phyloP scores from a whole-genome alignment of 1,284 basidiomycete genomes.

The Boletus subluridellus region DNA sequence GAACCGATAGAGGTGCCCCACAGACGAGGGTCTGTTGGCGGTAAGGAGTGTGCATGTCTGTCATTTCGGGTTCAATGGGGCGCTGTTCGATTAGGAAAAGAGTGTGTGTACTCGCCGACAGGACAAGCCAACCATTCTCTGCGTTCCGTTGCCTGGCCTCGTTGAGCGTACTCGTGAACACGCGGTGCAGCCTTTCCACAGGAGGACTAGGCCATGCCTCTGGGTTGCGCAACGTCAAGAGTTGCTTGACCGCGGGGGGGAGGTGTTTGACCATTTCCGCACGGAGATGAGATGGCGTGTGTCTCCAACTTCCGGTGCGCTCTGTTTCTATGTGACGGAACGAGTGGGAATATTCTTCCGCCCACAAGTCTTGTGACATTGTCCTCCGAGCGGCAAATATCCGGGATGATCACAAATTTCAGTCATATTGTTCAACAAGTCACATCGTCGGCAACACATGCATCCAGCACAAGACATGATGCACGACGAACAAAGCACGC shows the following conservation, averaged over 20 bases:
- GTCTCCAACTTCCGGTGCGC: background rate
- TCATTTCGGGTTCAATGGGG: constrained; percentile 29
- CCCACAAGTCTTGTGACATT: background rate
- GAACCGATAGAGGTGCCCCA: constrained; percentile 79
- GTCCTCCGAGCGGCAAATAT: background rate
- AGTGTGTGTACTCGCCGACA: constrained; percentile 54
- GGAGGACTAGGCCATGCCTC: constrained; percentile 60
- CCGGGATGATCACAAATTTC: background rate
- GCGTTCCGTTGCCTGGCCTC: constrained; percentile 64
- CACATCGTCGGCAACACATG: constrained; percentile 17
- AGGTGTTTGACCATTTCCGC: constrained; percentile 43
- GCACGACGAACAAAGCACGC: constrained; percentile 12
- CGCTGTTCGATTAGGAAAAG: constrained; percentile 7
- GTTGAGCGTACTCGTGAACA: constrained; percentile 57
- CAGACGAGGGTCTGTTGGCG: constrained; percentile 74
- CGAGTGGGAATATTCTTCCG: constrained; percentile 2
- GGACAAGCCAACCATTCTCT: constrained; percentile 79
- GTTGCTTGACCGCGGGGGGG: constrained; percentile 60
- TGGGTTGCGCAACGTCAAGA: constrained; percentile 69
- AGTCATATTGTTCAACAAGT: constrained; percentile 30
- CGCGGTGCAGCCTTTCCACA: constrained; percentile 46
- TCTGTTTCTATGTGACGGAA: constrained; percentile 12
- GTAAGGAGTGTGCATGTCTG: constrained; percentile 84
- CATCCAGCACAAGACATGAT: constrained; percentile 24
- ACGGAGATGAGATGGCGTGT: background rate